Evolutionary conservation across 495 filamentous ascomycete genomes (phyloP).

Genomic region (Penicillium cosmopolitanum): DNA sequence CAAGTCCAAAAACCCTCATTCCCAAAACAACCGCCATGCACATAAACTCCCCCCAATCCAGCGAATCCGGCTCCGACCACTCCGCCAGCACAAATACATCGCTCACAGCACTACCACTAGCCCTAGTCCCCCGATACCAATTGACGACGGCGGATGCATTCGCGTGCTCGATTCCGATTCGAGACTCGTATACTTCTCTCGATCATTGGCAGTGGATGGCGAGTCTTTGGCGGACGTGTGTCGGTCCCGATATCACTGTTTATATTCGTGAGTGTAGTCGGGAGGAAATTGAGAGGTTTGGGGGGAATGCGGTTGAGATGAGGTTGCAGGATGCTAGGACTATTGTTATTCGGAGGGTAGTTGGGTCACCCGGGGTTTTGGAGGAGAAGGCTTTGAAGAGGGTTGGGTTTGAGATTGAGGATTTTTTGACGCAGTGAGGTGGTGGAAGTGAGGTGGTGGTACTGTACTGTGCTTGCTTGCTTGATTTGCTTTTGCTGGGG

Average conservation of each 20-base stretch:
- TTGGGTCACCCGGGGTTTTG: constrained; percentile 43
- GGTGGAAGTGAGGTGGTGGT: background rate
- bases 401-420: constrained; percentile 80
- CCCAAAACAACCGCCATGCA: constrained; percentile 37
- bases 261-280: constrained; percentile 51
- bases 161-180: constrained; percentile 70
- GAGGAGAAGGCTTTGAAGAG: constrained; percentile 70
- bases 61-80: constrained; percentile 34
- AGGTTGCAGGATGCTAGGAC: constrained; percentile 54
- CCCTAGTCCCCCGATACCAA: constrained; percentile 74
- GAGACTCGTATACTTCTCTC: constrained; percentile 74
- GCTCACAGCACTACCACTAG: constrained; percentile 57
- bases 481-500: no score
- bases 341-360: constrained; percentile 60
- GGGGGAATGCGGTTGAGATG: constrained; percentile 54
- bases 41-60: constrained; percentile 37
- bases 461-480: no score
- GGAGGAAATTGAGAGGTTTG: constrained; percentile 49
- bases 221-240: constrained; percentile 85
- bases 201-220: constrained; percentile 99
- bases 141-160: constrained; percentile 77
- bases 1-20: constrained; percentile 38
- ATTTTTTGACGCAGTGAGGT: constrained; percentile 60
- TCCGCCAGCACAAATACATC: constrained; percentile 24
- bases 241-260: constrained; percentile 86